Evolutionary conservation across 768 basidiomycete genomes (phyloP).

Genomic region (Sarcodon sp.): DNA sequence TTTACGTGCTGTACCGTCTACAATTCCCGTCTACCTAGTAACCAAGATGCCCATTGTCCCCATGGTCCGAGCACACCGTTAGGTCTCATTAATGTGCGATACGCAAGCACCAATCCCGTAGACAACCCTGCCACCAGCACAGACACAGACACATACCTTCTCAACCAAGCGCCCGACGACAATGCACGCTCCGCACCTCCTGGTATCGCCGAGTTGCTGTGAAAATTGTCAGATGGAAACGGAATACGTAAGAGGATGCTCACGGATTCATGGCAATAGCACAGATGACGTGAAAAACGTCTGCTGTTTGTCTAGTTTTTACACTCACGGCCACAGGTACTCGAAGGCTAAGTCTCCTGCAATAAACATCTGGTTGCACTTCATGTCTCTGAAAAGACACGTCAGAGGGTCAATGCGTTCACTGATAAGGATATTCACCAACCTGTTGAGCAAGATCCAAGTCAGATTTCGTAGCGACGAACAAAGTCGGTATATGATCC

Average conservation of each 20-base stretch:
- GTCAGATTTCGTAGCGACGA: slow-evolving; percentile 98
- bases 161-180: slow-evolving; percentile 53
- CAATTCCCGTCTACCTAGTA: slow-evolving; percentile 43
- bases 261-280: slow-evolving; percentile 80
- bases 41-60: slow-evolving; percentile 57
- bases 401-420: not conserved
- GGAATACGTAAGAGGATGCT: not conserved
- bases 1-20: slow-evolving; percentile 9
- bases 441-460: slow-evolving; percentile 94
- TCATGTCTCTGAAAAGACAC: slow-evolving; percentile 64
- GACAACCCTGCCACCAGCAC: slow-evolving; percentile 64
- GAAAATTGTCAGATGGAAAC: slow-evolving; percentile 2
- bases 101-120: slow-evolving; percentile 57
- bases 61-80: slow-evolving; percentile 41
- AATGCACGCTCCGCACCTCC: slow-evolving; percentile 75
- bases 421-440: slow-evolving; percentile 8
- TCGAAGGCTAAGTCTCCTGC: slow-evolving; percentile 75
- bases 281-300: slow-evolving; percentile 81
- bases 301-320: slow-evolving; percentile 71
- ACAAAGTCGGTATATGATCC: slow-evolving; percentile 89
- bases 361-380: slow-evolving; percentile 97
- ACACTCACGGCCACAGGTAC: slow-evolving; percentile 94
- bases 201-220: slow-evolving; percentile 40
- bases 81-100: slow-evolving; percentile 55
- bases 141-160: slow-evolving; percentile 60